These are phyloP conservation scores for Cinchona pubescens DNA, from an alignment of 257 asterid species.

Conservation along the genomic window DNA sequence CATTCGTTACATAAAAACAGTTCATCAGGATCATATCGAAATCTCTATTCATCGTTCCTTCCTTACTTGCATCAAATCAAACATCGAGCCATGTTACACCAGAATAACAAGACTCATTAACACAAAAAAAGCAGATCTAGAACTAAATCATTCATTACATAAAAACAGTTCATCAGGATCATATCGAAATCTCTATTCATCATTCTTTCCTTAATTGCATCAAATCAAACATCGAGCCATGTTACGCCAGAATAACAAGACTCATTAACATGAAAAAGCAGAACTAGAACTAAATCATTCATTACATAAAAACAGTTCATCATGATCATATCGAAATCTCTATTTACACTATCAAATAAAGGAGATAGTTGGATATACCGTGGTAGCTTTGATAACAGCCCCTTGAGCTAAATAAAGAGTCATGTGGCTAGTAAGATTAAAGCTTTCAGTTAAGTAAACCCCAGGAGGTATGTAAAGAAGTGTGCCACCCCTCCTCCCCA, in stretches of 20 bases:
- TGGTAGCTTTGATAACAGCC: constrained; percentile 77
- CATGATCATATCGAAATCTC: background rate
- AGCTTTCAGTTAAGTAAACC: constrained; percentile 71
- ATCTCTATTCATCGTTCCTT: background rate
- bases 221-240: background rate
- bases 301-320: background rate
- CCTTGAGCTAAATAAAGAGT: constrained; percentile 83
- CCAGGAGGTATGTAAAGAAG: constrained; percentile 90
- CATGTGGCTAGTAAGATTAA: constrained; percentile 87
- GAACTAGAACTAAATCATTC: background rate
- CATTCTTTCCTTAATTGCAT: background rate
- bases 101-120: too few relatives aligned
- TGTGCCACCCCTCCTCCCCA: constrained; percentile 84
- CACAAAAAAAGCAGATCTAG: too few relatives aligned
- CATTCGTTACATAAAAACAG: too few relatives aligned
- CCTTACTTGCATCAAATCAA: background rate
- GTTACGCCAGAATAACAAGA: background rate
- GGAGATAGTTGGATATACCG: constrained; percentile 40
- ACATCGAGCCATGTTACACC: background rate
- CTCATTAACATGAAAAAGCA: too few relatives aligned
- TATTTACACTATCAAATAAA: background rate
- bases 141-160: too few relatives aligned
- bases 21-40: too few relatives aligned
- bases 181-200: too few relatives aligned
- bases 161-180: too few relatives aligned